These are phyloP conservation scores for Plasmodium fragile DNA, from an alignment of 169 alveolate genomes.

Conservation along the genomic window DNA sequence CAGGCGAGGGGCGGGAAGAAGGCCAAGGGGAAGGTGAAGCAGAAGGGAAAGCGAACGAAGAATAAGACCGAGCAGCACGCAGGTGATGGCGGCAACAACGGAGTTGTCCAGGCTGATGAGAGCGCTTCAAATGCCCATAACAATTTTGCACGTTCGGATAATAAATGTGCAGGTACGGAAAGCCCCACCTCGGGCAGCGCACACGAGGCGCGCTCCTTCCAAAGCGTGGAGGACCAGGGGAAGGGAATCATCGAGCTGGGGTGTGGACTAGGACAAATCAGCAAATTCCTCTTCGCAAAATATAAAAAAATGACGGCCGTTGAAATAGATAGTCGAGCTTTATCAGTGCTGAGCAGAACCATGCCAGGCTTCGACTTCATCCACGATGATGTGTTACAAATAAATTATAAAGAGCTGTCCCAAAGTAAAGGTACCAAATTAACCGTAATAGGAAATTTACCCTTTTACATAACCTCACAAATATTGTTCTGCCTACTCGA, in stretches of 20 bases:
- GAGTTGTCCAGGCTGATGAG: neutral
- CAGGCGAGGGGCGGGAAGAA: neutral
- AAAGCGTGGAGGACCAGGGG: constrained; percentile 64
- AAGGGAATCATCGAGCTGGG: constrained; percentile 88
- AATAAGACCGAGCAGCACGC: neutral
- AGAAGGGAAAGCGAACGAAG: neutral
- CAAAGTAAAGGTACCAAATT: constrained; percentile 77
- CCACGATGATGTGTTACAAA: constrained; percentile 90
- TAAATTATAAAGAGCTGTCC: constrained; percentile 84
- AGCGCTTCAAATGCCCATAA: neutral
- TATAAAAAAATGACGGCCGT: constrained; percentile 87
- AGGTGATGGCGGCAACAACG: neutral
- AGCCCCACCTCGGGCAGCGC: neutral
- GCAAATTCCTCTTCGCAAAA: constrained; percentile 81
- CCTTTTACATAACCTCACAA: constrained; percentile 89
- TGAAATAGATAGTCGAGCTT: constrained; percentile 89
- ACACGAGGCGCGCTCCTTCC: neutral
- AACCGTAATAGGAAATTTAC: constrained; percentile 87
- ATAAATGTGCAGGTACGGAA: neutral
- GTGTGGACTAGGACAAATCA: constrained; percentile 89
- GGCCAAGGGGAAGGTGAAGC: neutral
- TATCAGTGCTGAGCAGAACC: constrained; percentile 84
- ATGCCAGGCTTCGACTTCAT: constrained; percentile 87
- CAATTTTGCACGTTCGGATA: neutral
- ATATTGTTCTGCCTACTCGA: constrained; percentile 88